Evolutionary conservation across 202 grass and related monocot genomes (phyloP).

Genomic region (Dendrocalamus latiflorus): DNA sequence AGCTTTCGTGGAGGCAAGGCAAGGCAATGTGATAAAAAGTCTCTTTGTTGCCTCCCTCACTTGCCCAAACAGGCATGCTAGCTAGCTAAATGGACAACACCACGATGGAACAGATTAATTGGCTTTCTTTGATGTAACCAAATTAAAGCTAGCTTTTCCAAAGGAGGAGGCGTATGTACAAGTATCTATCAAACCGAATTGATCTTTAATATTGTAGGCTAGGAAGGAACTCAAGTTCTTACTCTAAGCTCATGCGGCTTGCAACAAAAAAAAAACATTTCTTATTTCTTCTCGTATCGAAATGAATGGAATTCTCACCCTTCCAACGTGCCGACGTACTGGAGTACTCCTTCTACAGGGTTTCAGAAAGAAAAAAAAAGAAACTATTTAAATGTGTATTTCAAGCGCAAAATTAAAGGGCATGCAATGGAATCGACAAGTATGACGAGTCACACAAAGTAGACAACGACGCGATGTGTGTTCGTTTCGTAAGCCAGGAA

Average conservation of each 20-base stretch:
- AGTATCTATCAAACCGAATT: not conserved
- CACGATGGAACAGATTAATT: not conserved
- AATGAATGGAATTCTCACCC: not conserved
- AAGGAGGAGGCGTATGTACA: not conserved
- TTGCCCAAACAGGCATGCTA: not conserved
- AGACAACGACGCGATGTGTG: not conserved
- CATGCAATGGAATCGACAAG: not conserved
- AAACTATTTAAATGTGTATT: not conserved
- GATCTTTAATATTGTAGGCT: too few species aligned
- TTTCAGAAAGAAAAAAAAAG: not conserved
- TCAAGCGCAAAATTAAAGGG: not conserved
- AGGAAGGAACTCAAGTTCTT: not conserved
- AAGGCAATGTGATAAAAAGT: not conserved
- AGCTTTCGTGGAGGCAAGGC: slow-evolving; percentile 17
- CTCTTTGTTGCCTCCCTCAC: not conserved
- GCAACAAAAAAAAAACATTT: not conserved
- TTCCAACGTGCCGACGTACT: not conserved
- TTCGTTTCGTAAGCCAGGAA: not conserved
- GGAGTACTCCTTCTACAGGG: not conserved
- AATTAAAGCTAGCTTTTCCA: not conserved
- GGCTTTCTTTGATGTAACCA: not conserved
- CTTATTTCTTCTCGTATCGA: not conserved
- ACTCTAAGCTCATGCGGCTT: not conserved
- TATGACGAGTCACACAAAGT: not conserved
- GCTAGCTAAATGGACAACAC: not conserved